Percentiles rank a stretch among this genome's conserved stretches.
phyloP scores from a whole-genome alignment of 2,329 filamentous ascomycete genomes.

The Fusarium beomiforme region DNA sequence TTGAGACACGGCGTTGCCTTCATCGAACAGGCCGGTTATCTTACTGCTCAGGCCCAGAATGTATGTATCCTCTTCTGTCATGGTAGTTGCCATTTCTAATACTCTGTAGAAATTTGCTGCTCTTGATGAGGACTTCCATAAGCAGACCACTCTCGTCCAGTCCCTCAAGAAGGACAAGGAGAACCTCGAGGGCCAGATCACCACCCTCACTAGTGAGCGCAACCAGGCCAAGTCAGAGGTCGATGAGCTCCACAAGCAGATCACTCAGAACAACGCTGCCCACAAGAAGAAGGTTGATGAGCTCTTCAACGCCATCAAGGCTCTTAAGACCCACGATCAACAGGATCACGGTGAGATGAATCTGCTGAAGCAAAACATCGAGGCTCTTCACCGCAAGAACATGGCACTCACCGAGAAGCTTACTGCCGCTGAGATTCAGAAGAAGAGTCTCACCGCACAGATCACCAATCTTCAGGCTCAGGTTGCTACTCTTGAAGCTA shows the following conservation, averaged over 20 bases:
- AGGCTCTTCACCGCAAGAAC: no score
- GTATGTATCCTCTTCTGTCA: no score
- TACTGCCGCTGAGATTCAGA: no score
- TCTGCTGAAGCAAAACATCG: no score
- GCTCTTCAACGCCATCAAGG: background rate
- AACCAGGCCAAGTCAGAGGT: background rate
- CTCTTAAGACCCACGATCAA: no score
- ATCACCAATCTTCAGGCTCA: no score
- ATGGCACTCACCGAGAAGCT: no score
- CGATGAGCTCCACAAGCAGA: background rate
- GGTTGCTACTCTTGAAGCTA: no score
- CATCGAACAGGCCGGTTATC: constrained; percentile 30
- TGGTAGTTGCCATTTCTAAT: no score
- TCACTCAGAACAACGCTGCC: background rate
- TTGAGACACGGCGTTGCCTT: constrained; percentile 14
- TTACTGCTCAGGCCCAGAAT: constrained; percentile 16
- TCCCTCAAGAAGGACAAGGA: background rate
- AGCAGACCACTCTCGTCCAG: background rate
- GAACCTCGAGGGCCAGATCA: background rate
- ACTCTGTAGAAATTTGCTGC: background rate
- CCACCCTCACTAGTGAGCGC: background rate
- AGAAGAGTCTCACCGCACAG: no score
- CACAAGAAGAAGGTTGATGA: background rate
- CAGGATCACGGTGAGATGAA: no score
- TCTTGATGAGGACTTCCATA: background rate